These are phyloP conservation scores for Ceratocystis ficicola DNA, from an alignment of 2,329 filamentous ascomycete genomes.

Conservation along the genomic window DNA sequence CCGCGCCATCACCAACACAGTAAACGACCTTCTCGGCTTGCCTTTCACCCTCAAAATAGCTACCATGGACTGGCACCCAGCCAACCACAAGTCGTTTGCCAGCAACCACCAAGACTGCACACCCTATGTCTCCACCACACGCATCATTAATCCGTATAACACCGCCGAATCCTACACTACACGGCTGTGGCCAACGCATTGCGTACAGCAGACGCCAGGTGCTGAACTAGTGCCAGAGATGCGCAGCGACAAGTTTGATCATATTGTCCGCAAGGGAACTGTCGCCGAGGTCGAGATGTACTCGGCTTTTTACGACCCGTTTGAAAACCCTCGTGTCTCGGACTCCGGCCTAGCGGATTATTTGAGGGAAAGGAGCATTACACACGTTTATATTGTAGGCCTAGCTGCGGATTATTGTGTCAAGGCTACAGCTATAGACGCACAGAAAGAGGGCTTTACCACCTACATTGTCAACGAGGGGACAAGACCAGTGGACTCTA, in stretches of 20 bases:
- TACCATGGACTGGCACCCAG: slow-evolving; percentile 87
- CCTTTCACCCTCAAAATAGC: slow-evolving; percentile 66
- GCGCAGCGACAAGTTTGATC: slow-evolving; percentile 45
- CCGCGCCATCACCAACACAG: slow-evolving; percentile 52
- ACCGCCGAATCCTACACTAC: slow-evolving; percentile 50
- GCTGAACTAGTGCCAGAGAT: slow-evolving; percentile 64
- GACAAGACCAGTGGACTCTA: slow-evolving; percentile 58
- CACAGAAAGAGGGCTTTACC: slow-evolving; percentile 59
- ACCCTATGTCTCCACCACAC: slow-evolving; percentile 54
- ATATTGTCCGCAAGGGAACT: slow-evolving; percentile 65
- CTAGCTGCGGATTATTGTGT: slow-evolving; percentile 88
- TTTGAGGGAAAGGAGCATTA: slow-evolving; percentile 48
- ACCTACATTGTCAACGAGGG: slow-evolving; percentile 69
- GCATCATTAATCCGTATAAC: slow-evolving; percentile 55
- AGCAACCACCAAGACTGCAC: slow-evolving; percentile 55
- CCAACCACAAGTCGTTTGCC: slow-evolving; percentile 77
- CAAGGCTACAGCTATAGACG: slow-evolving; percentile 66
- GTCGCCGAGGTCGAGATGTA: slow-evolving; percentile 78
- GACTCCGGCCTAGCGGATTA: slow-evolving; percentile 50
- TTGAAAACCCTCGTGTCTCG: slow-evolving; percentile 46
- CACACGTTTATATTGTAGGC: slow-evolving; percentile 70
- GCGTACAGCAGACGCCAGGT: slow-evolving; percentile 62
- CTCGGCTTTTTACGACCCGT: slow-evolving; percentile 76
- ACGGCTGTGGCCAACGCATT: slow-evolving; percentile 82
- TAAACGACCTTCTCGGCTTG: slow-evolving; percentile 63